Percentiles rank a stretch among this genome's conserved stretches.
Conservation (phyloP, 768 basidiomycete species). For the Dentipellis fragilis region DNA sequence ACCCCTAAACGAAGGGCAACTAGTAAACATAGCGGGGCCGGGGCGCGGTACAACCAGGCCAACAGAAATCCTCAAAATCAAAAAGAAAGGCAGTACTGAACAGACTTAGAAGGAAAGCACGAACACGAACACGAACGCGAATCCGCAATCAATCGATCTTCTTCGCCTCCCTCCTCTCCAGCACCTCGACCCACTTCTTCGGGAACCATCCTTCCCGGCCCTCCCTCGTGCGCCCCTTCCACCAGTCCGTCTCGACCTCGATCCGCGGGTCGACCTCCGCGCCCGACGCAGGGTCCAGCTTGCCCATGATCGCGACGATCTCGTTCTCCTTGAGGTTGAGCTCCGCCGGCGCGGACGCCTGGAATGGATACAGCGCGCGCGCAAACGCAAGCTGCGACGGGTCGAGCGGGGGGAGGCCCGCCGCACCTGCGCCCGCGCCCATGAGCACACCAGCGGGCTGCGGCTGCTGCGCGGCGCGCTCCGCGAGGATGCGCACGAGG, state of each 20-base stretch:
- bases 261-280: conserved; percentile 55
- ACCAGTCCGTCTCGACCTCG: conserved; percentile 73
- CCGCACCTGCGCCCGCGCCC: conserved; percentile 1
- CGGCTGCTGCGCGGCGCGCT: conserved; percentile 40
- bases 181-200: conserved; percentile 72
- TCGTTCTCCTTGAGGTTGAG: conserved; percentile 79
- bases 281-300: conserved; percentile 61
- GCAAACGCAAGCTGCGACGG: conserved; percentile 79
- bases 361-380: conserved; percentile 71
- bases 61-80: not conserved
- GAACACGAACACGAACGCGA: not conserved
- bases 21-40: not conserved
- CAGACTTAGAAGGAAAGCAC: not conserved
- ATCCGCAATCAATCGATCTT: conserved; percentile 25
- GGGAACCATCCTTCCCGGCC: conserved; percentile 96
- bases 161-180: conserved; percentile 38
- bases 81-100: not conserved
- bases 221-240: conserved; percentile 87
- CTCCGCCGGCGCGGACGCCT: conserved; percentile 65
- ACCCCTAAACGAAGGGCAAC: too few species aligned
- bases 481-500: conserved; percentile 69
- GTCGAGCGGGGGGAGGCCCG: conserved; percentile 52
- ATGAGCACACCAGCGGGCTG: conserved; percentile 24
- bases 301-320: conserved; percentile 85
- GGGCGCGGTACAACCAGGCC: too few species aligned